Base-by-base conservation (phyloP, 495 filamentous ascomycete genomes). In the Penicillium macrosclerotiorum region DNA sequence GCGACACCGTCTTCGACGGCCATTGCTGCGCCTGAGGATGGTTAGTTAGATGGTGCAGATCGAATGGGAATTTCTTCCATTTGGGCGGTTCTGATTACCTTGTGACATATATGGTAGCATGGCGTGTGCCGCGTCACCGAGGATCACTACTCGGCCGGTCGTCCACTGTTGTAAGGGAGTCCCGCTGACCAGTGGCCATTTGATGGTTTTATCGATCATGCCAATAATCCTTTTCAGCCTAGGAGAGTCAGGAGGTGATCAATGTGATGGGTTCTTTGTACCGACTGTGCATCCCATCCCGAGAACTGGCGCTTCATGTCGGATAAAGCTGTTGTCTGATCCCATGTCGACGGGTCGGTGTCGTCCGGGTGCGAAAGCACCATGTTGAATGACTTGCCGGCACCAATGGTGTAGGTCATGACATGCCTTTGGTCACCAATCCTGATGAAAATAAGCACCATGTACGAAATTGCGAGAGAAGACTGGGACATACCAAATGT, bases 61-160 rank as follows among this genome's bases (percentile, higher is more conserved):
- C 13, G 22, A 12, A 25, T 27, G 11, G n/a, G 26, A n/a, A n/a
- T n/a, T 14, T 32, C 5, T 7, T 32, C 3, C 4, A 32, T 32
- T 32, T n/a, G n/a, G n/a, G n/a, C n/a, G n/a, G 11, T 11, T 3
- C 3, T 3, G 13, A 33, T 32, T 47, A 60, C 67, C 68, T 56
- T 74, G 67, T 3, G 71, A 71, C 60, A 74, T 71, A 38, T 75
- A 75, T 1, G 72, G 71, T 3, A 76, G 55, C 72, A 79, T 76
- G 2, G 75, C 63, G 53, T 78, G 76, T 12, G 74, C 74, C 5
- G 73, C 75, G 43, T 79, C 76, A 12, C 75, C 66, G 0, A 77
- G 33, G 4, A 79, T 62, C 0, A 76, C 29, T 1, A 71, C 20
- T 31, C 63, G 67, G 3, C 54, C 57, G 7, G 41, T 47, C 8